Base-by-base conservation (phyloP, 2,329 filamentous ascomycete genomes). In the Ciborinia camelliae region DNA sequence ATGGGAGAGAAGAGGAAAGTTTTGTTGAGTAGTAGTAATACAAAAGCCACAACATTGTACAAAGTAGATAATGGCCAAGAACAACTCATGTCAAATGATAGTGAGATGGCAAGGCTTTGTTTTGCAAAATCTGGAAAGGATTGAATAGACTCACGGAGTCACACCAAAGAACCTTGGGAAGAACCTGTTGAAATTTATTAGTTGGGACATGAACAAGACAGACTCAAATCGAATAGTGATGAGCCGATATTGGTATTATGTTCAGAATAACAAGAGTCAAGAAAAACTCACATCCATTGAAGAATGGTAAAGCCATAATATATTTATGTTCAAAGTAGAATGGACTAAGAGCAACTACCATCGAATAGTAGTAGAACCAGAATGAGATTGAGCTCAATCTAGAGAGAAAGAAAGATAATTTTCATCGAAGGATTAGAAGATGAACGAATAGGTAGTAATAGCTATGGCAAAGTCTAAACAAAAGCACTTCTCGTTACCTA, bases 1-100 rank as follows among this genome's bases (percentile, higher is more conserved):
- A n/a, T 51, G 2, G 4, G n/a, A 6, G 18, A 52, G 28, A 51
- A 32, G 18, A n/a, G 9, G 18, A 35, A 14, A 0, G 0, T n/a
- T n/a, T 4, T 20, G 28, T 5, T 5, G 30, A 14, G 1, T 7
- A 4, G 5, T 10, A 32, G 28, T 6, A 35, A 8, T 10, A 32
- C 0, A 1, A 3, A 4, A n/a, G 4, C 0, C 18, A 30, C 0
- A 52, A 52, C 10, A 32, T 4, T 7, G 0, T 52, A 14, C 18
- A 35, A 32, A 9, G 2, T 18, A 52, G 9, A 52, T 18, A 6
- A 41, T 12, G 15, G 2, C 18, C 39, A 41, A 41, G 14, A 20
- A 41, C 39, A 15, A 15, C 4, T 35, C 9, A 4, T 23, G 18
- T 32, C 18, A 2, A 32, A 32, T 10, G 15, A 51, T 5, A 18